Evolutionary conservation across 1,139 yeast genomes (phyloP), one percentile per base, ranked within the genome.

Genomic region (Hemisphaericaspora xylofermentans): DNA sequence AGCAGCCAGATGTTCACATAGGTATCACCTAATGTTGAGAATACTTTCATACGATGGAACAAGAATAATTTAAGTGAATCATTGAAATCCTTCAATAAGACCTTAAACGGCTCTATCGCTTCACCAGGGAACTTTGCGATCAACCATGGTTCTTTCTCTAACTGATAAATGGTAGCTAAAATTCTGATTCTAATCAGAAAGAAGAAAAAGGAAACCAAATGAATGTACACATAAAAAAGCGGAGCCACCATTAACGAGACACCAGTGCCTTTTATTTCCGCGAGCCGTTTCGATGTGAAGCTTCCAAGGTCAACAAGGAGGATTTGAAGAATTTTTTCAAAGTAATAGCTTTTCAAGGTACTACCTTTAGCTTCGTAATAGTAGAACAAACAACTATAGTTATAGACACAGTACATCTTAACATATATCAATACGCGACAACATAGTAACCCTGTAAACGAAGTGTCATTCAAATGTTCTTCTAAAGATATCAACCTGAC

Each of bases 301-400:
- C 53, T 54, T 1, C 41, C 38, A 26, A 62, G 47, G 21, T 64
- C 67, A 19, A 48, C 43, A 24, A 53, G 53, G 5, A 53, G 39
- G 1, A 55, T 40, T 0, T 50, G 42, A 6, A 56, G 35, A 30
- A 57, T 39, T 42, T 61, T 59, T 33, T 60, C 58, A 31, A 54
- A 52, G 43, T 62, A 66, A 33, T 55, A 55, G 35, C 54, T 61
- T 41, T 56, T 60, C 9, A 54, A 43, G 3, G 35, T 24, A 17
- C 51, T 43, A 1, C 48, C 48, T 32, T 50, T 43, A 31, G 48
- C 51, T 41, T 64, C 66, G 41, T 54, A 63, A 38, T 63, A 54
- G 29, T 64, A 47, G 42, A 55, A 58, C 14, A 63, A 48, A 36
- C 56, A 56, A 39, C 52, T 58, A 38, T 60, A 57, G 16, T 63